Percentiles rank a stretch among this genome's conserved stretches.
These are phyloP conservation scores for Apophysomyces variabilis DNA, from an alignment of 371 early-diverging fungal species.

Conservation along the genomic window DNA sequence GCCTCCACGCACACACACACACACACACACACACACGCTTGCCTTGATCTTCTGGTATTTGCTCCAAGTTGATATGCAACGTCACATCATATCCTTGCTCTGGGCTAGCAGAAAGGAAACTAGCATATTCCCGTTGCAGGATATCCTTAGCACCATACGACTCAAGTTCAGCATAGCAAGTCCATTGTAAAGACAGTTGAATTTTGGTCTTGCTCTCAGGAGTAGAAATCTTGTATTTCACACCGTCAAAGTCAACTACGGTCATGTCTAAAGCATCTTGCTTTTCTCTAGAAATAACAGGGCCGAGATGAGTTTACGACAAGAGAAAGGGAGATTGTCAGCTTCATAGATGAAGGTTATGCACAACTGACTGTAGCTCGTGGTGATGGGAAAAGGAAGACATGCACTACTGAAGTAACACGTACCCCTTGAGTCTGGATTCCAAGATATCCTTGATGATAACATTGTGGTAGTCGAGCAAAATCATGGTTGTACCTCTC, in stretches of 20 bases:
- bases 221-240: constrained; percentile 84
- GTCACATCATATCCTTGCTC: constrained; percentile 87
- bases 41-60: constrained; percentile 75
- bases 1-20: not conserved
- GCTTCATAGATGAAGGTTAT: not conserved
- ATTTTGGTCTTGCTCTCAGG: constrained; percentile 73
- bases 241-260: constrained; percentile 96
- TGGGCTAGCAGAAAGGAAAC: constrained; percentile 61
- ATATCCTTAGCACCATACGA: constrained; percentile 82
- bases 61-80: constrained; percentile 80
- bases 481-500: constrained; percentile 51
- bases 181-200: constrained; percentile 81
- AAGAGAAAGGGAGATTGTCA: constrained; percentile 11
- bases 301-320: constrained; percentile 1
- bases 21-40: constrained; percentile 9
- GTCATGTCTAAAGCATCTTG: constrained; percentile 83
- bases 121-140: constrained; percentile 81
- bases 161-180: constrained; percentile 80
- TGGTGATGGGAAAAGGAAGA: not conserved
- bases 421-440: constrained; percentile 63
- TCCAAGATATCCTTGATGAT: constrained; percentile 67
- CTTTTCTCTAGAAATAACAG: constrained; percentile 62
- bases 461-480: constrained; percentile 73
- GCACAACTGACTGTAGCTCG: not conserved
- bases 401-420: not conserved